Evolutionary conservation across 805 yeast genomes (phyloP), one percentile per base, ranked within the genome.

Genomic region (Hanseniaspora valbyensis): DNA sequence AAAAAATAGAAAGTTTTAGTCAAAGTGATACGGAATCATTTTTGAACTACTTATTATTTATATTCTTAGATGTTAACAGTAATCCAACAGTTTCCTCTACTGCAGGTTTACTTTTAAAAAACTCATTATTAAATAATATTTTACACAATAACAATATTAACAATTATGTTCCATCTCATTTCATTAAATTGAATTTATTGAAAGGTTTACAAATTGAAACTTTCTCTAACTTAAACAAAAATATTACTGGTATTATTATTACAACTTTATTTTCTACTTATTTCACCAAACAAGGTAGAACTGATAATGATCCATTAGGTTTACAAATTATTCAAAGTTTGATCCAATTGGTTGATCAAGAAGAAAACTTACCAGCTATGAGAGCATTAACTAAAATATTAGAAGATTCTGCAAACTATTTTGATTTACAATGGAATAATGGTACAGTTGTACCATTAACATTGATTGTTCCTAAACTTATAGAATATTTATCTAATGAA

Each of bases 201-300:
- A 58, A 64, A 54, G 71, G 87, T 19, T 54, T 65, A 18, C 58
- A 60, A 37, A 57, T 61, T 25, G 33, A 51, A 18, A 16, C 24
- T 4, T 49, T 30, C 25, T 34, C 46, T 22, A 22, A 68, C n/a
- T 68, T 85, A 56, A 83, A 90, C 26, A 75, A 95, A 54, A 87
- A 84, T 61, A 85, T 90, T 54, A 81, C 96, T 5, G 96, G 96
- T 36, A 88, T 81, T 59, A 95, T 88, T 44, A 79, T 90, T 48
- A 84, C 96, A 2, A 74, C 95, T 0, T 66, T 92, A 28, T 83
- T 88, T 57, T 71, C 83, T 2, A 70, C 77, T 9, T 66, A 66
- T 50, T 65, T 61, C 53, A 39, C 53, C 26, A 59, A 66, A 51
- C 63, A 61, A 38, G 61, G 64, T 50, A 57, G 69, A 41, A 24